Conservation (phyloP, 345 rosid species). For the Citrus cavaleriei region DNA sequence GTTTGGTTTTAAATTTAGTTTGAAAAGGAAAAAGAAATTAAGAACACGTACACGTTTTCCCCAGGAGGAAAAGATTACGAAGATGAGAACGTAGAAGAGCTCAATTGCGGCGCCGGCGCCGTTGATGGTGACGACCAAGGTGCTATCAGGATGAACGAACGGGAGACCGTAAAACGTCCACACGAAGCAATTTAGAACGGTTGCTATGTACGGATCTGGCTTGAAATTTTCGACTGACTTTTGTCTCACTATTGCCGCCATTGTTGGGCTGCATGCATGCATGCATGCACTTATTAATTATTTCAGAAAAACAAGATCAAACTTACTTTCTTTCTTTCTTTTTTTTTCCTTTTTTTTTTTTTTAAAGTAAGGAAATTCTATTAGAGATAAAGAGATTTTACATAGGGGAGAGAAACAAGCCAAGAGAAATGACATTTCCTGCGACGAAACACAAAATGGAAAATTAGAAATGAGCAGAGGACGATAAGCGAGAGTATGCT, state of each 20-base stretch:
- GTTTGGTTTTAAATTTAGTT: no score
- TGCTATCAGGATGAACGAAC: constrained; percentile 54
- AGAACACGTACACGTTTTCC: constrained; percentile 34
- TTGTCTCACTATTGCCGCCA: constrained; percentile 40
- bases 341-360: no score
- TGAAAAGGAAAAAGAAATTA: no score
- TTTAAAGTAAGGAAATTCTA: no score
- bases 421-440: constrained; percentile 76
- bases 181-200: constrained; percentile 62
- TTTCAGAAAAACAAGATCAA: not conserved
- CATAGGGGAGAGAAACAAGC: constrained; percentile 70
- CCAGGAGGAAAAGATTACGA: constrained; percentile 37
- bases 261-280: constrained; percentile 53
- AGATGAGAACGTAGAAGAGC: constrained; percentile 43
- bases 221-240: constrained; percentile 54
- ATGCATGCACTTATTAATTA: not conserved
- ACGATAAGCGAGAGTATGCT: no score
- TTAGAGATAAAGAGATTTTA: constrained; percentile 18
- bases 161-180: constrained; percentile 78
- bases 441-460: not conserved
- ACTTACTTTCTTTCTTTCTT: no score
- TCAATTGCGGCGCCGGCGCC: constrained; percentile 57
- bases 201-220: constrained; percentile 73
- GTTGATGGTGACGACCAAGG: constrained; percentile 60
- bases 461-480: not conserved